Conservation (phyloP, 352 stramenopile species). For the Phytophthora cajani region DNA sequence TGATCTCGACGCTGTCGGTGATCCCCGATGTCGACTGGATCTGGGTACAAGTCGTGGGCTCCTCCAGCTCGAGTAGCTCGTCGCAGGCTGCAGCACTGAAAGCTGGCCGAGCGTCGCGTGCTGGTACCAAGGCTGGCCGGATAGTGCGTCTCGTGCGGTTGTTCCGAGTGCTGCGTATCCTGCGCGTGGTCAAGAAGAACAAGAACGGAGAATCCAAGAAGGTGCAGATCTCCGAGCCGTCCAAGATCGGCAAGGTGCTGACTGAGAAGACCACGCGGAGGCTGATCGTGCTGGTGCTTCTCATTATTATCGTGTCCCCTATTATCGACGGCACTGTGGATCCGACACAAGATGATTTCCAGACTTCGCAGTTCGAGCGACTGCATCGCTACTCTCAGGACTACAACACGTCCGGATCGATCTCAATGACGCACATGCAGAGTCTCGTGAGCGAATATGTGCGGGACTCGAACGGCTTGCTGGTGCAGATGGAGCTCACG, state of each 20-base stretch:
- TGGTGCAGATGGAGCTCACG: constrained; percentile 67
- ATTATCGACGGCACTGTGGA: constrained; percentile 84
- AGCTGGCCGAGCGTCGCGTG: constrained; percentile 84
- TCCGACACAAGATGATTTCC: constrained; percentile 77
- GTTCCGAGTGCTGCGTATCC: constrained; percentile 90
- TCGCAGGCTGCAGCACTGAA: constrained; percentile 77
- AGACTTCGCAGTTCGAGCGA: constrained; percentile 76
- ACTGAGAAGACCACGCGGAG: constrained; percentile 94
- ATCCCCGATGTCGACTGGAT: constrained; percentile 92
- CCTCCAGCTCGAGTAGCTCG: constrained; percentile 19
- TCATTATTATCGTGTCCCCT: constrained; percentile 88
- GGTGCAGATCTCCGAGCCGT: constrained; percentile 85
- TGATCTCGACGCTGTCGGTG: constrained; percentile 93
- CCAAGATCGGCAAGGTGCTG: constrained; percentile 95
- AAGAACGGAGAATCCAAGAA: constrained; percentile 63
- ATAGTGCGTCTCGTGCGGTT: constrained; percentile 93
- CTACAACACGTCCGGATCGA: constrained; percentile 71
- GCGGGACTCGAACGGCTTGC: constrained; percentile 72
- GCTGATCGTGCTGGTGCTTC: constrained; percentile 91
- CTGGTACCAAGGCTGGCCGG: constrained; percentile 87
- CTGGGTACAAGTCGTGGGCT: constrained; percentile 65
- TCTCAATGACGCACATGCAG: constrained; percentile 57
- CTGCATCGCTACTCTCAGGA: constrained; percentile 86
- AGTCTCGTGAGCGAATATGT: constrained; percentile 77
- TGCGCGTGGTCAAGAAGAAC: constrained; percentile 85